phyloP scores from a whole-genome alignment of 257 asterid genomes.

The Striga asiatica region DNA sequence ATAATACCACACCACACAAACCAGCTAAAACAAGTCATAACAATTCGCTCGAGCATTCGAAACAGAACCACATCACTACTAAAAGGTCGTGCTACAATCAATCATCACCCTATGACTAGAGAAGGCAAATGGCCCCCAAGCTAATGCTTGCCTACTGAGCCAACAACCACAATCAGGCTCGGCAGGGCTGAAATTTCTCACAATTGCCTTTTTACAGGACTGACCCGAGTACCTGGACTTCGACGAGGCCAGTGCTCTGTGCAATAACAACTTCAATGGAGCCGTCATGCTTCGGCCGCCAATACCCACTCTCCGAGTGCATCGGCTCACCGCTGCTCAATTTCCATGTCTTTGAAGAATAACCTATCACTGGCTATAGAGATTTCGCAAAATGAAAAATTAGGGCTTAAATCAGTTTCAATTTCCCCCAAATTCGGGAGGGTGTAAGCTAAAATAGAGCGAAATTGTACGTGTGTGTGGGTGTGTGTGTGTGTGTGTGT shows the following conservation, averaged over 20 bases:
- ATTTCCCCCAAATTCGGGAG: not conserved
- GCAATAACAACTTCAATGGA: slow-evolving; percentile 60
- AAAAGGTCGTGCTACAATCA: too few species aligned
- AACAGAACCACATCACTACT: not conserved
- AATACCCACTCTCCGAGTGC: slow-evolving; percentile 71
- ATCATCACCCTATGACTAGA: too few species aligned
- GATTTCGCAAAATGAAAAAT: not conserved
- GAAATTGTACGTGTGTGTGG: too few species aligned
- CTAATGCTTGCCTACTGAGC: not conserved
- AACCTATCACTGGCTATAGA: slow-evolving; percentile 45
- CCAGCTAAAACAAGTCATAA: not conserved
- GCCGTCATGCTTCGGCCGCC: slow-evolving; percentile 60
- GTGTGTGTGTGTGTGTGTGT: too few species aligned
- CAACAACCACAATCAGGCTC: too few species aligned
- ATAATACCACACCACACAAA: not conserved
- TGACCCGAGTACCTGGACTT: slow-evolving; percentile 41
- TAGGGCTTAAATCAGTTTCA: not conserved
- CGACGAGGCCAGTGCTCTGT: slow-evolving; percentile 73
- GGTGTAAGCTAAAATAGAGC: too few species aligned
- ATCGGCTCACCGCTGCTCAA: slow-evolving; percentile 45
- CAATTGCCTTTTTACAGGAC: not conserved
- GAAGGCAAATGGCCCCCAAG: too few species aligned
- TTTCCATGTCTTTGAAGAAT: slow-evolving; percentile 68
- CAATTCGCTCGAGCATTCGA: not conserved
- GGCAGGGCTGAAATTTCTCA: not conserved